phyloP scores from a whole-genome alignment of 352 stramenopile genomes.

The Halophytophthora polymorphica region DNA sequence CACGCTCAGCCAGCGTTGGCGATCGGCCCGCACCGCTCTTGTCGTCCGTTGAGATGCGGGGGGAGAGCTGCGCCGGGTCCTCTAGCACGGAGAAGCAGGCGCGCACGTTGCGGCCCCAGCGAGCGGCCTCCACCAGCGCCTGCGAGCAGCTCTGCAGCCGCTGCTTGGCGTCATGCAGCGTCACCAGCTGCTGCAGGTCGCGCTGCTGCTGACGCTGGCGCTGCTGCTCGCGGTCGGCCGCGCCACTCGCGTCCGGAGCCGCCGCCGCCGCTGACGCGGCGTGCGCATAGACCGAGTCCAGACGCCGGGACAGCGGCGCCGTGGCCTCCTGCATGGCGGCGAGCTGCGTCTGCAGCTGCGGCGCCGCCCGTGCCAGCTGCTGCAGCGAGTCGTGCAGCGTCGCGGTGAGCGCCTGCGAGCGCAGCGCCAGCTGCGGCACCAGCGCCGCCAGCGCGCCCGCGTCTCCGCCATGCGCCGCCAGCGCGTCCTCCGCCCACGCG shows the following conservation, averaged over 20 bases:
- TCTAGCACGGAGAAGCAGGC: slow-evolving; percentile 46
- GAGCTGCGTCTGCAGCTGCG: slow-evolving; percentile 55
- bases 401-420: slow-evolving; percentile 54
- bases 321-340: slow-evolving; percentile 41
- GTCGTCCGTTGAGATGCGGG: neutral
- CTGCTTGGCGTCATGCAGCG: slow-evolving; percentile 67
- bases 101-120: slow-evolving; percentile 66
- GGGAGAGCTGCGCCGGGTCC: slow-evolving; percentile 23
- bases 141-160: slow-evolving; percentile 60
- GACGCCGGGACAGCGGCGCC: slow-evolving; percentile 33
- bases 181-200: slow-evolving; percentile 55
- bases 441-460: slow-evolving; percentile 33
- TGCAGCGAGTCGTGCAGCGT: slow-evolving; percentile 59
- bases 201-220: slow-evolving; percentile 21
- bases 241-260: neutral
- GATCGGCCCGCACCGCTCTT: slow-evolving; percentile 4
- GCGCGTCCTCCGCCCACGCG: slow-evolving; percentile 65
- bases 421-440: slow-evolving; percentile 56
- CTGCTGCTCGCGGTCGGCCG: slow-evolving; percentile 5
- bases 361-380: slow-evolving; percentile 45
- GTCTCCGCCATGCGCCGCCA: slow-evolving; percentile 32
- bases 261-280: slow-evolving; percentile 9
- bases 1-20: slow-evolving; percentile 39
- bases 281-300: slow-evolving; percentile 40
- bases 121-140: slow-evolving; percentile 62